A percentile compares a stretch with the other conserved stretches of the same genome.
phyloP scores from a whole-genome alignment of 192 early-diverging fungal species.

The Backusella psychrophila region DNA sequence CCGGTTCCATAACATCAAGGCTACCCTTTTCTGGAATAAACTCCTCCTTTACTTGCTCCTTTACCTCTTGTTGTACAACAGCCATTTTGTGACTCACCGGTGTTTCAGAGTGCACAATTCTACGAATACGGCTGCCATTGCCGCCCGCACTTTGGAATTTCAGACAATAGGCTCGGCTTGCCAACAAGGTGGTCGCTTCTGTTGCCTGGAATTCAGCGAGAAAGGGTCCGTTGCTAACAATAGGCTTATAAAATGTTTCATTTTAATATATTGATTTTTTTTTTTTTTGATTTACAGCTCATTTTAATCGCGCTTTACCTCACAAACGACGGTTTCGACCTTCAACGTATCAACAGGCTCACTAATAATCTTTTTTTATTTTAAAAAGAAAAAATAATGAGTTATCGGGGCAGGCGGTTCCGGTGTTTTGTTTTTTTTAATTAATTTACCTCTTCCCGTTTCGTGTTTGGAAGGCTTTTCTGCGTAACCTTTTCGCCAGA shows the following conservation, averaged over 20 bases:
- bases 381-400: no score
- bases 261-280: not conserved
- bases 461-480: conserved; percentile 1
- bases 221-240: not conserved
- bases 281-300: not conserved
- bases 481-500: not conserved
- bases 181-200: not conserved
- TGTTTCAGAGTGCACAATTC: not conserved
- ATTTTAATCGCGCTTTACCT: no score
- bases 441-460: not conserved
- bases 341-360: no score
- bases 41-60: not conserved
- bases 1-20: not conserved
- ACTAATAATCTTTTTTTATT: no score
- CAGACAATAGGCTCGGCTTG: not conserved
- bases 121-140: not conserved
- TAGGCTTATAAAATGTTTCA: not conserved
- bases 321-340: no score
- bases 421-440: no score
- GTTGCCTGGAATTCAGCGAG: conserved; percentile 2
- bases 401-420: no score
- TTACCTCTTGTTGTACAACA: not conserved
- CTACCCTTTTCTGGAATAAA: not conserved
- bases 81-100: not conserved
- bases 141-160: not conserved